Evolutionary conservation across 225 moss, liverwort and hornwort genomes (phyloP), one percentile per base, ranked within the genome.

Genomic region (Marchantia polymorpha): DNA sequence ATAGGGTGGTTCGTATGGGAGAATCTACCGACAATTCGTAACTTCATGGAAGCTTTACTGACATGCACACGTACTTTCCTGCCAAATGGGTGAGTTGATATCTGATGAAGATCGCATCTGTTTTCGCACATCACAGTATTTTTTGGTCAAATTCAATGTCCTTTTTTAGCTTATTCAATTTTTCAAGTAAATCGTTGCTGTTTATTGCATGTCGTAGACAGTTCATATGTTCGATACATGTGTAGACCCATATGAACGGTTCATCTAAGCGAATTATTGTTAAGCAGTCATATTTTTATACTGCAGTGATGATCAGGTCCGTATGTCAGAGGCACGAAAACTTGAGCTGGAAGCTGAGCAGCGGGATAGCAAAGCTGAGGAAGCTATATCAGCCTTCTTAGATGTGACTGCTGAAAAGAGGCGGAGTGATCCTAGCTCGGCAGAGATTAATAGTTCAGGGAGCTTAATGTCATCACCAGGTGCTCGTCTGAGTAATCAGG

Each of bases 1-100:
- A 95, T 99, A 84, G 99, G 99, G 54, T 89, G 86, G 84, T 92
- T 92, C 85, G 93, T 95, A 26, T 99, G 99, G 99, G 89, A 88
- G 83, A 94, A 83, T 81, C 73, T 91, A 72, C 92, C 95, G 29
- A 91, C 93, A n/a, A 85, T 99, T 49, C 89, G 92, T 84, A 83
- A 78, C 81, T 86, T 95, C 73, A 99, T 99, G 99, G 95, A 99
- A 84, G 88, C 90, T 81, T 92, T 99, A 72, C 90, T 99, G 83
- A 89, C 90, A 31, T 95, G 99, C 86, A 87, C 86, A 77, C 84
- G 86, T 50, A 74, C 74, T 82, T 87, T 91, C 81, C 80, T 79
- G 52, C 86, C 88, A 27, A 87, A 78, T 84, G 89, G 92, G 96
- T 97, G 83, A 80, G 87, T 80, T 52, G 68, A 73, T 5, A 1